phyloP scores from a whole-genome alignment of 805 yeast species.

The Schizosaccharomyces cryophilus region DNA sequence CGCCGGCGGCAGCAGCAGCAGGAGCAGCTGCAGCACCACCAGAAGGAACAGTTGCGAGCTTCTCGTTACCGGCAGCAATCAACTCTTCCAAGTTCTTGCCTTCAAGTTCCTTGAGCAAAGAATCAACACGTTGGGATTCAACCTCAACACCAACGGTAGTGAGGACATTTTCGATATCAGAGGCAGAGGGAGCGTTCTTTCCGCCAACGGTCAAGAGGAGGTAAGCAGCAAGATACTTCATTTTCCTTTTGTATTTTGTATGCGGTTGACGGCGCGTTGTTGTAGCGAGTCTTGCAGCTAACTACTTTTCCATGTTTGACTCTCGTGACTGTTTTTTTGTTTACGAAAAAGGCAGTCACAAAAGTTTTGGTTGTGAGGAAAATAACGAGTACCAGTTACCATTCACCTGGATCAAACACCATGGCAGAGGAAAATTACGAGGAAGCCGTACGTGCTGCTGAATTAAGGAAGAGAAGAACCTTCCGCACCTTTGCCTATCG shows the following conservation, averaged over 20 bases:
- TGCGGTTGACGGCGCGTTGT: neutral
- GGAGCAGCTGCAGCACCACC: slow-evolving; percentile 90
- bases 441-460: slow-evolving; percentile 3
- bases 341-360: neutral
- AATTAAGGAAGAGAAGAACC: slow-evolving; percentile 2
- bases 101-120: slow-evolving; percentile 64
- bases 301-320: neutral
- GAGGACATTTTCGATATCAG: slow-evolving; percentile 68
- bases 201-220: slow-evolving; percentile 95
- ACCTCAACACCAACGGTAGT: slow-evolving; percentile 90
- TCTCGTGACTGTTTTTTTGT: neutral
- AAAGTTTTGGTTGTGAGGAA: neutral
- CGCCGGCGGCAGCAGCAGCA: slow-evolving; percentile 45
- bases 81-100: slow-evolving; percentile 59
- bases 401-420: neutral
- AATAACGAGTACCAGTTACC: neutral
- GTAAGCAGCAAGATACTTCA: slow-evolving; percentile 99
- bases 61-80: slow-evolving; percentile 82
- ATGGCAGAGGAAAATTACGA: slow-evolving; percentile 1
- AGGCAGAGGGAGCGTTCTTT: slow-evolving; percentile 77
- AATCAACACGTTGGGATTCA: slow-evolving; percentile 64
- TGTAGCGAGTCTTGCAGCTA: neutral
- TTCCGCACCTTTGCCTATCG: slow-evolving; percentile 60
- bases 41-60: slow-evolving; percentile 91
- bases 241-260: slow-evolving; percentile 10